Evolutionary conservation across 2,329 filamentous ascomycete genomes (phyloP).

Genomic region (Fusarium concolor): DNA sequence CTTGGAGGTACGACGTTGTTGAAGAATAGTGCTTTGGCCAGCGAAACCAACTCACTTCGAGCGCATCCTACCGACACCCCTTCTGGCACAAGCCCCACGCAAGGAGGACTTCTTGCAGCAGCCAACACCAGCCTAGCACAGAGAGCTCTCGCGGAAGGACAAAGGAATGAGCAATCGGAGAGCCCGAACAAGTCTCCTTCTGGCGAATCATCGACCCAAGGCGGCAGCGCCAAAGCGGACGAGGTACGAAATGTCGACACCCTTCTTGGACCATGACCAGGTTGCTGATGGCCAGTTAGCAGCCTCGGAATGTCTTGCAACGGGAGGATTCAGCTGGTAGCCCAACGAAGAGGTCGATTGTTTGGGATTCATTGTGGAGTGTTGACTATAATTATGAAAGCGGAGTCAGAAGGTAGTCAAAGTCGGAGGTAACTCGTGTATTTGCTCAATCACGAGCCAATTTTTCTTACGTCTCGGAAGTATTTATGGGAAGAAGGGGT

Average conservation of each 20-base stretch:
- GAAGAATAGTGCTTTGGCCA: conserved; percentile 65
- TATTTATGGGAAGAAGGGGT: conserved; percentile 25
- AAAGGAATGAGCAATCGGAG: conserved; percentile 35
- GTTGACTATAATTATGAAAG: conserved; percentile 68
- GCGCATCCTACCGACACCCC: conserved; percentile 60
- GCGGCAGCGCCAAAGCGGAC: conserved; percentile 45
- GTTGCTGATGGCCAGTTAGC: conserved; percentile 49
- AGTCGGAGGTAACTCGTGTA: background rate
- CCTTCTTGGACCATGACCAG: conserved; percentile 63
- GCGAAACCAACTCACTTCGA: conserved; percentile 69
- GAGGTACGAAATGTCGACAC: conserved; percentile 68
- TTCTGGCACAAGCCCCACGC: conserved; percentile 56
- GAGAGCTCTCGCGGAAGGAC: conserved; percentile 19
- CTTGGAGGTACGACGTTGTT: conserved; percentile 55
- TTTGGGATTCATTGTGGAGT: conserved; percentile 73
- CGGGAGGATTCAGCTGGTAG: conserved; percentile 56
- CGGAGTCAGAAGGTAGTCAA: conserved; percentile 44
- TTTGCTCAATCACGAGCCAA: background rate
- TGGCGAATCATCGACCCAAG: conserved; percentile 45
- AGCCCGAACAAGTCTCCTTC: conserved; percentile 39
- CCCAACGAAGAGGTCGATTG: conserved; percentile 63
- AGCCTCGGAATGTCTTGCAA: conserved; percentile 48
- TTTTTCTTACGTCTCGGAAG: conserved; percentile 11
- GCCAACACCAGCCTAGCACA: conserved; percentile 38
- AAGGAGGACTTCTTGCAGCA: conserved; percentile 46